Evolutionary conservation across 495 filamentous ascomycete species (phyloP).

Genomic region (Lasiosphaeria miniovina): DNA sequence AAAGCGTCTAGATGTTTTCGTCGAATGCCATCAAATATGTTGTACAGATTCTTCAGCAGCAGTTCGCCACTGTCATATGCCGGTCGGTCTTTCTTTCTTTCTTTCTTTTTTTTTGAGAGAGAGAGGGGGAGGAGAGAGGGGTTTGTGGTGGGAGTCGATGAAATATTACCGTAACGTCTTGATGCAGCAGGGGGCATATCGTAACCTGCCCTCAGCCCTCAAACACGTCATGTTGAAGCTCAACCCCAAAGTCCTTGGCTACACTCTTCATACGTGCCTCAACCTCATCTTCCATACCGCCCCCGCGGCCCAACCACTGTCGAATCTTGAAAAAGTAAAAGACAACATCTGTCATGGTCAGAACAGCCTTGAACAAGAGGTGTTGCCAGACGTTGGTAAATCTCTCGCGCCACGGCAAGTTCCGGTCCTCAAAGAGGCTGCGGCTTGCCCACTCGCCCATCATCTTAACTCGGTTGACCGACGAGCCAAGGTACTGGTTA

Average conservation of each 20-base stretch:
- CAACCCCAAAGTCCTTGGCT: slow-evolving; percentile 88
- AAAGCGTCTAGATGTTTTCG: slow-evolving; percentile 10
- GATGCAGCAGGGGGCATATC: not conserved
- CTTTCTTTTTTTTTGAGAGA: too few relatives aligned
- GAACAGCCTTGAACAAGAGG: slow-evolving; percentile 71
- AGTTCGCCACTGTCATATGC: too few relatives aligned
- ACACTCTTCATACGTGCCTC: slow-evolving; percentile 81
- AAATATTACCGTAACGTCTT: too few relatives aligned
- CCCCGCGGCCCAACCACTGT: slow-evolving; percentile 69
- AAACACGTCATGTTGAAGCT: slow-evolving; percentile 82
- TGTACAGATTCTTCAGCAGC: too few relatives aligned
- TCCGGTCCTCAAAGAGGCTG: slow-evolving; percentile 63
- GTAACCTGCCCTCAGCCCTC: slow-evolving; percentile 56
- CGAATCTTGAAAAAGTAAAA: slow-evolving; percentile 77
- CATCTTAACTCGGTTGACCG: slow-evolving; percentile 93
- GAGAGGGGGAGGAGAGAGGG: too few relatives aligned
- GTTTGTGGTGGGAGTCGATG: too few relatives aligned
- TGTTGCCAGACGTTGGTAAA: slow-evolving; percentile 63
- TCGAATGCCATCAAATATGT: not conserved
- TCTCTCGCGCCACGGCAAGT: slow-evolving; percentile 36
- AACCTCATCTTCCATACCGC: slow-evolving; percentile 91
- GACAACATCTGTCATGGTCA: slow-evolving; percentile 74
- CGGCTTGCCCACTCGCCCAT: slow-evolving; percentile 86
- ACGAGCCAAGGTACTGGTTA: slow-evolving; percentile 75
- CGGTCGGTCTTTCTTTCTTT: too few relatives aligned